Conservation (phyloP, 345 rosid genomes). For the Brassica carinata region DNA sequence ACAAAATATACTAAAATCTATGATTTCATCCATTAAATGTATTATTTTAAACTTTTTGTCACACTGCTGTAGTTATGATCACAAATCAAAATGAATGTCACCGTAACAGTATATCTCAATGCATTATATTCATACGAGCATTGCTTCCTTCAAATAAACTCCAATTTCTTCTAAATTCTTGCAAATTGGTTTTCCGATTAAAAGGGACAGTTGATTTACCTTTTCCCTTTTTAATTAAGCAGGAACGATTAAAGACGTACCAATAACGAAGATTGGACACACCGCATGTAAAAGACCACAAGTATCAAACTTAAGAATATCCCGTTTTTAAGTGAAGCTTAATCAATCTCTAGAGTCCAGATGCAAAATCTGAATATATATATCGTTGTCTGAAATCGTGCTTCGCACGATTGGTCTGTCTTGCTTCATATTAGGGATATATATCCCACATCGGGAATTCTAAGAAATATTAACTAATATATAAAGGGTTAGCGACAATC, state of each 20-base stretch:
- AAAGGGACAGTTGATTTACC: background rate
- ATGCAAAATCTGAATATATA: conserved; percentile 13
- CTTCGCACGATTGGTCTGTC: conserved; percentile 21
- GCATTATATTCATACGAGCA: background rate
- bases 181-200: background rate
- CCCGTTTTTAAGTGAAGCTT: background rate
- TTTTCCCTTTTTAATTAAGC: background rate
- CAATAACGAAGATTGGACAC: background rate
- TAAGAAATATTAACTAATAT: too few species aligned
- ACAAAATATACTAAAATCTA: background rate
- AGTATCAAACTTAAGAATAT: conserved; percentile 9
- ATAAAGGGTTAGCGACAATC: too few species aligned
- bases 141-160: background rate
- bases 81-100: background rate
- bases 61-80: background rate
- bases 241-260: background rate
- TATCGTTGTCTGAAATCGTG: conserved; percentile 28
- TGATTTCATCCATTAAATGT: background rate
- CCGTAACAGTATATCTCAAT: background rate
- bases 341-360: conserved; percentile 9
- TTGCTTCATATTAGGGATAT: too few species aligned
- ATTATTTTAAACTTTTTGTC: background rate
- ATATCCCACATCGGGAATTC: too few species aligned
- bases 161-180: background rate
- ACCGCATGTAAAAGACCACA: conserved; percentile 26